A percentile compares a stretch with the other conserved stretches of the same genome.
These are phyloP conservation scores for Phtheirospermum japonicum DNA, from an alignment of 257 asterid genomes.

Conservation along the genomic window DNA sequence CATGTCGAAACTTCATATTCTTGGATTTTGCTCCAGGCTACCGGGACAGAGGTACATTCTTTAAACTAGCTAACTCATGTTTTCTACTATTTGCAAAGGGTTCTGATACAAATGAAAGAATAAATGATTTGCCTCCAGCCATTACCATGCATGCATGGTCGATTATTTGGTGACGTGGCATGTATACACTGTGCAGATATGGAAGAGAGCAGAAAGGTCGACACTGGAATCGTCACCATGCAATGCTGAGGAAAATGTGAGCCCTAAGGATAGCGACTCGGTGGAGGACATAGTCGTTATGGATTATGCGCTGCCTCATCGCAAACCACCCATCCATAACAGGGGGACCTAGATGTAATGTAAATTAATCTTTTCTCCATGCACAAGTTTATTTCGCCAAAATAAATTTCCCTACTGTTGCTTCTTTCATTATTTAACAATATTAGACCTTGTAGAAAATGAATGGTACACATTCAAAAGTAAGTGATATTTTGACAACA, in stretches of 20 bases:
- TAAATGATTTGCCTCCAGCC: too few species aligned
- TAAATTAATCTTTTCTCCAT: not conserved
- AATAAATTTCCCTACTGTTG: not conserved
- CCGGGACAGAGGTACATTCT: slow-evolving; percentile 21
- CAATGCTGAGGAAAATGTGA: slow-evolving; percentile 38
- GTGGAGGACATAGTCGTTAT: slow-evolving; percentile 50
- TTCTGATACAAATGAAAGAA: not conserved
- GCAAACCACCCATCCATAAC: slow-evolving; percentile 88
- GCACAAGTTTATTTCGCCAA: slow-evolving; percentile 8
- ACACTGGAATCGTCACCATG: slow-evolving; percentile 34
- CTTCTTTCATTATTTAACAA: too few species aligned
- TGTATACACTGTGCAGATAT: slow-evolving; percentile 16
- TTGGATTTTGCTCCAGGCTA: slow-evolving; percentile 26
- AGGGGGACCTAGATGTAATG: slow-evolving; percentile 38
- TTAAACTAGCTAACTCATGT: not conserved
- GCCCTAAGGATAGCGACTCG: slow-evolving; percentile 30
- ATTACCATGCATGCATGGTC: slow-evolving; percentile 20
- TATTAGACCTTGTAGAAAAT: not conserved
- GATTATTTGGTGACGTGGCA: not conserved
- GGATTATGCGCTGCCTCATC: slow-evolving; percentile 86
- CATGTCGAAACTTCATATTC: not conserved
- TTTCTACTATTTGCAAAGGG: not conserved
- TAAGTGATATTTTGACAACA: slow-evolving; percentile 17
- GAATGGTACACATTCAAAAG: not conserved
- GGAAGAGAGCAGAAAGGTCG: slow-evolving; percentile 33